Base-by-base conservation (phyloP, 345 rosid species). In the Nephelium lappaceum region DNA sequence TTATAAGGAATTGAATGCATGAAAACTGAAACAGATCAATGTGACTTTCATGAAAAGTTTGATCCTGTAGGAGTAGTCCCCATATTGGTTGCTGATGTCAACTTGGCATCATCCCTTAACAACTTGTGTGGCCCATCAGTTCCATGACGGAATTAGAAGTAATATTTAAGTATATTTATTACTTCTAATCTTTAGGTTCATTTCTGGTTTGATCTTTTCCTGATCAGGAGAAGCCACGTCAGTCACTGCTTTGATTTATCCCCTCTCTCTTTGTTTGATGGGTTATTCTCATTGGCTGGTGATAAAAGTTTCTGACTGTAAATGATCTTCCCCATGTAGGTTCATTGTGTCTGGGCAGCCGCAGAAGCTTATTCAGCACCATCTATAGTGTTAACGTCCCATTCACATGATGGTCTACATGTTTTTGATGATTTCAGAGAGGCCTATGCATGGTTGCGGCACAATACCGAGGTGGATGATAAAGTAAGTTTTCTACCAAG, bases 351-450 rank as follows among this genome's bases (percentile, higher is more conserved):
- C 78, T 96, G 99, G 99, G 99, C 99, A 69, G 98, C 98, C 63
- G 99, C 99, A 39, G 98, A 96, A 91, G 99, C 99, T 78, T 96
- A 94, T 89, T 96, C 99, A 67, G 99, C 99, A 47, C 99, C 99
- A 39, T 96, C 99, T 51, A 96, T 96, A 58, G 99, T 96, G 38
- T 85, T 96, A 83, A 96, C 98, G 70, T 89, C 99, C 68, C 84
- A 86, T 41, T 84, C 97, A 0, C 89, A 75, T 0, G 93, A 93
- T 77, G 99, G 99, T 53, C 84, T 93, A 42, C 99, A 94, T 65
- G 99, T 96, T 67, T 96, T 96, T 82, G 98, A 96, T 87, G 99
- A 96, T 86, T 96, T 96, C 79, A 94, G 99, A 82, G 99, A 96
- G 92, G 97, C 98, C 70, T 94, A 94, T 84, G 91, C 93, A 39